These are phyloP conservation scores for Cyberlindnera maritima DNA, from an alignment of 805 yeast genomes.

Conservation along the genomic window DNA sequence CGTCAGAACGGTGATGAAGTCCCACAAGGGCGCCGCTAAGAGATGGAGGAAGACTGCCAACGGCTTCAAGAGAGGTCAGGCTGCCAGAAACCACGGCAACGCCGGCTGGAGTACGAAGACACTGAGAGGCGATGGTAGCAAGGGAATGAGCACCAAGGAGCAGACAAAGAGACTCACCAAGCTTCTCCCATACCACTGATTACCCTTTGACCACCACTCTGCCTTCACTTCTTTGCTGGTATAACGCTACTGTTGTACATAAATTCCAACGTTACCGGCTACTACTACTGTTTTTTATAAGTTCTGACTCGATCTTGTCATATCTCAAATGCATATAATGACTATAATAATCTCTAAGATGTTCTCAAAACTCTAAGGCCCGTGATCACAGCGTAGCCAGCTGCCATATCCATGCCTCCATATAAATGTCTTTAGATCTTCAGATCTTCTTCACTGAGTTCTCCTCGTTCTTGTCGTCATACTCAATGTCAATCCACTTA, in stretches of 20 bases:
- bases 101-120: conserved; percentile 76
- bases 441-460: conserved; percentile 20
- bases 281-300: too few species aligned
- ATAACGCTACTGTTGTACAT: too few species aligned
- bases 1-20: conserved; percentile 50
- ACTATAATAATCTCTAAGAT: too few species aligned
- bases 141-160: conserved; percentile 49
- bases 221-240: too few species aligned
- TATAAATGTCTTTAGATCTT: not conserved
- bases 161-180: conserved; percentile 60
- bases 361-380: too few species aligned
- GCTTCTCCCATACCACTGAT: conserved; percentile 36
- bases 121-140: conserved; percentile 58
- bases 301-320: too few species aligned
- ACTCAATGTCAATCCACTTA: conserved; percentile 55
- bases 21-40: conserved; percentile 85
- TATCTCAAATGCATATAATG: too few species aligned
- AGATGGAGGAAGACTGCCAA: conserved; percentile 77
- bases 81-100: conserved; percentile 92
- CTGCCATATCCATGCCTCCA: not conserved
- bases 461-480: conserved; percentile 35
- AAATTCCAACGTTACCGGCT: too few species aligned
- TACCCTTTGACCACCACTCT: not conserved
- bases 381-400: not conserved
- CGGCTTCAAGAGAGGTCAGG: conserved; percentile 60